phyloP scores from a whole-genome alignment of 257 asterid species.

The Lavandula angustifolia region DNA sequence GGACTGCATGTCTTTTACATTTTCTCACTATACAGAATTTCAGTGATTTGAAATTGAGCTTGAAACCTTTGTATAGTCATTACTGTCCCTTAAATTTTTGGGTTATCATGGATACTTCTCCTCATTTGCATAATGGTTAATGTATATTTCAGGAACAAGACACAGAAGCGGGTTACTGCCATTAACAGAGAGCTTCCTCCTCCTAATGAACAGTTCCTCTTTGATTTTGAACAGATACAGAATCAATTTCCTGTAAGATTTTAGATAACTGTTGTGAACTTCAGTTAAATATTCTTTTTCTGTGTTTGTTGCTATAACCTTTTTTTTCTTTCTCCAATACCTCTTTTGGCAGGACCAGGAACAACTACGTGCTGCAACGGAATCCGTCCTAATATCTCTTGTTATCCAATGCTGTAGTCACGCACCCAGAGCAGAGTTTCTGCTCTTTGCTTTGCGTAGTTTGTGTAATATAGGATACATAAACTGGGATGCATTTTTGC shows the following conservation, averaged over 20 bases:
- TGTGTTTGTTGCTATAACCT: slow-evolving; percentile 25
- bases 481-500: slow-evolving; percentile 93
- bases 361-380: slow-evolving; percentile 75
- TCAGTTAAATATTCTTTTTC: not conserved
- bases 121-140: slow-evolving; percentile 20
- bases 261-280: slow-evolving; percentile 24
- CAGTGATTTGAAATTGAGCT: not conserved
- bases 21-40: not conserved
- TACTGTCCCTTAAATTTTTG: slow-evolving; percentile 14
- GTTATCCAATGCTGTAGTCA: slow-evolving; percentile 86
- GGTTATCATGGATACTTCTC: slow-evolving; percentile 11
- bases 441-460: slow-evolving; percentile 81
- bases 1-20: slow-evolving; percentile 4
- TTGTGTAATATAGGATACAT: slow-evolving; percentile 69
- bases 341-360: slow-evolving; percentile 73
- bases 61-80: slow-evolving; percentile 16
- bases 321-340: slow-evolving; percentile 23
- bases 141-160: slow-evolving; percentile 68
- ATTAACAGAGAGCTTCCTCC: slow-evolving; percentile 90
- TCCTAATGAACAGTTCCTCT: slow-evolving; percentile 78
- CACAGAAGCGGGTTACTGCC: slow-evolving; percentile 91
- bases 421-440: slow-evolving; percentile 91
- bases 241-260: slow-evolving; percentile 68
- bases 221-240: slow-evolving; percentile 85
- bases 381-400: slow-evolving; percentile 73